These are phyloP conservation scores for Trichoderma sp. DNA, from an alignment of 2,329 filamentous ascomycete species.

Conservation along the genomic window DNA sequence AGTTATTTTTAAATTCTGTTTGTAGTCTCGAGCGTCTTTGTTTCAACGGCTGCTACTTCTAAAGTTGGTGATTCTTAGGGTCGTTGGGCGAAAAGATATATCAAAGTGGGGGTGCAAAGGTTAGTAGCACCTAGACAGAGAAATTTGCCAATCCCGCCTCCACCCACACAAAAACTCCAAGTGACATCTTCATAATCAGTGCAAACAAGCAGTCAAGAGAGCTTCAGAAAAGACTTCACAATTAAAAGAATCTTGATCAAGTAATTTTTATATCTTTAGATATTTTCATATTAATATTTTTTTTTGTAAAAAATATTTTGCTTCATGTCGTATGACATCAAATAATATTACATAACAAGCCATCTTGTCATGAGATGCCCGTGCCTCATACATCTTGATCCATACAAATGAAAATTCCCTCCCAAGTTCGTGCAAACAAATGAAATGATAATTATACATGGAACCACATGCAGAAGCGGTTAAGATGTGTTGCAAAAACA, in stretches of 20 bases:
- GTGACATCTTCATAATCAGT: not conserved
- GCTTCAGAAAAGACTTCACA: not conserved
- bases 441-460: constrained; percentile 6
- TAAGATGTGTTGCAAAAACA: not conserved
- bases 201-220: not conserved
- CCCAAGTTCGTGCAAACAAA: not conserved
- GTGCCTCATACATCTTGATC: constrained; percentile 8
- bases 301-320: not conserved
- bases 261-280: not conserved
- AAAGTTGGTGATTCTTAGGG: not conserved
- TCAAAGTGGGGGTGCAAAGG: not conserved
- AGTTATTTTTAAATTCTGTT: not conserved
- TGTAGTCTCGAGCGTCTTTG: not conserved
- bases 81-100: not conserved
- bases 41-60: not conserved
- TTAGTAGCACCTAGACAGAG: not conserved
- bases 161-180: not conserved
- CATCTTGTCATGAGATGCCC: constrained; percentile 9
- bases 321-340: not conserved
- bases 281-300: not conserved
- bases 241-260: not conserved
- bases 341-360: constrained; percentile 12
- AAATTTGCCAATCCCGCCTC: constrained; percentile 3
- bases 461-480: not conserved
- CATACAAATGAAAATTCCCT: not conserved